Evolutionary conservation across 2,329 filamentous ascomycete genomes (phyloP).

Genomic region (Arachnomyces sp.): DNA sequence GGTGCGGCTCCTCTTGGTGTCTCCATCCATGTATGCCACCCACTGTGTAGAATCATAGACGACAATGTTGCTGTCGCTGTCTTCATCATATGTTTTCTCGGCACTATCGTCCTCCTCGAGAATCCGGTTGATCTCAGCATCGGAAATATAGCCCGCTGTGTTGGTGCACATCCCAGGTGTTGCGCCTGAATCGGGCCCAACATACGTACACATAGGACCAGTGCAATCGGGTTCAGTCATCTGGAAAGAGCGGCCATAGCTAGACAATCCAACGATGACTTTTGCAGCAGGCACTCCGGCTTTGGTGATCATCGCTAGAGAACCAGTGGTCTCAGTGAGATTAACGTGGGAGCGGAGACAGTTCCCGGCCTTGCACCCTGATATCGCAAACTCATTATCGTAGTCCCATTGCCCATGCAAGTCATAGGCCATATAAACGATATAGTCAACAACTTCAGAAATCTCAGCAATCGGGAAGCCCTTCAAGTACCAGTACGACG

Average conservation of each 20-base stretch:
- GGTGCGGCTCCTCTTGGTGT: conserved; percentile 12
- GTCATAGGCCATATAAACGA: conserved; percentile 33
- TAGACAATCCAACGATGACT: conserved; percentile 26
- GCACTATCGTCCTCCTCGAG: conserved; percentile 8
- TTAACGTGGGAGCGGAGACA: conserved; percentile 35
- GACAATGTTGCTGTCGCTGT: conserved; percentile 16
- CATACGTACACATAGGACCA: conserved; percentile 25
- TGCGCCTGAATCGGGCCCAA: conserved; percentile 23
- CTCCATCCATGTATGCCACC: conserved; percentile 14
- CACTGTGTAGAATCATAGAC: conserved; percentile 6
- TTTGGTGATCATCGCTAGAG: conserved; percentile 31
- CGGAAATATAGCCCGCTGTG: conserved; percentile 31
- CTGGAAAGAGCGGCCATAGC: conserved; percentile 29
- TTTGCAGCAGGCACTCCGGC: conserved; percentile 28
- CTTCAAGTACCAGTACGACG: conserved; percentile 25
- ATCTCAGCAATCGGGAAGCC: conserved; percentile 21
- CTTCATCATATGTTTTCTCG: conserved; percentile 7
- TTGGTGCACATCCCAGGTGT: conserved; percentile 27
- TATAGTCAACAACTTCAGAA: conserved; percentile 20
- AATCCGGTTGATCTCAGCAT: conserved; percentile 33
- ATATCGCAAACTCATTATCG: conserved; percentile 10
- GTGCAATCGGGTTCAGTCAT: conserved; percentile 26
- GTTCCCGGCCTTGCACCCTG: conserved; percentile 20
- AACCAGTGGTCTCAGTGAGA: conserved; percentile 27
- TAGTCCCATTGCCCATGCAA: conserved; percentile 22